phyloP scores from a whole-genome alignment of 768 basidiomycete species.

The Bullera alba region DNA sequence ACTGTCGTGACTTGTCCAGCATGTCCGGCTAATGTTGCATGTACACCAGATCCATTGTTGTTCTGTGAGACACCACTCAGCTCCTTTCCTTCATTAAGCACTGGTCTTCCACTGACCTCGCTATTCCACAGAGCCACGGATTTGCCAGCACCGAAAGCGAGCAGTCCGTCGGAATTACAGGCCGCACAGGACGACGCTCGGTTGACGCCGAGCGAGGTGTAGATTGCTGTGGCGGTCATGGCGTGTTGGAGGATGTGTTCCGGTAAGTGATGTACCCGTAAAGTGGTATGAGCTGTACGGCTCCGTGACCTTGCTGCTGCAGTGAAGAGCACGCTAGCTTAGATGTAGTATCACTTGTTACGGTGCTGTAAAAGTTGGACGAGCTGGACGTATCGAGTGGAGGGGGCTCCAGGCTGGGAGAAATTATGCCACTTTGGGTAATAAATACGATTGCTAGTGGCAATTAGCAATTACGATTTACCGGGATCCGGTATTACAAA shows the following conservation, averaged over 20 bases:
- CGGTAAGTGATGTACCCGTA: no score
- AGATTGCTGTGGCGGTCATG: slow-evolving; percentile 11
- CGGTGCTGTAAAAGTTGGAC: no score
- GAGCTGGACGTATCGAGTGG: no score
- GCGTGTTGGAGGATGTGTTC: no score
- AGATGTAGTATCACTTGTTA: not conserved
- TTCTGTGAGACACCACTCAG: slow-evolving; percentile 3
- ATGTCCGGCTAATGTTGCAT: slow-evolving; percentile 68
- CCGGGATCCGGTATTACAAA: no score
- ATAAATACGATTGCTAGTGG: no score
- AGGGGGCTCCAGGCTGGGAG: no score
- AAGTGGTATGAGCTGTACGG: not conserved
- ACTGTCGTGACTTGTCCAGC: slow-evolving; percentile 67
- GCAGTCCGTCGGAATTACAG: slow-evolving; percentile 41
- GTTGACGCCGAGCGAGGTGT: slow-evolving; percentile 44
- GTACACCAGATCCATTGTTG: slow-evolving; percentile 55
- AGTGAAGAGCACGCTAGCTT: not conserved
- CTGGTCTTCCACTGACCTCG: slow-evolving; percentile 47
- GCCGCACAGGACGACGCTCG: slow-evolving; percentile 41
- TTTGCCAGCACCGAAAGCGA: slow-evolving; percentile 58
- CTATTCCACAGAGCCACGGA: slow-evolving; percentile 59
- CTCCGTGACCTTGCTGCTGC: not conserved
- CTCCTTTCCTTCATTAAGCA: not conserved
- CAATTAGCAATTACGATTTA: no score
- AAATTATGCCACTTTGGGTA: no score